phyloP scores from a whole-genome alignment of 495 filamentous ascomycete species.

The Talaromyces wortmannii region DNA sequence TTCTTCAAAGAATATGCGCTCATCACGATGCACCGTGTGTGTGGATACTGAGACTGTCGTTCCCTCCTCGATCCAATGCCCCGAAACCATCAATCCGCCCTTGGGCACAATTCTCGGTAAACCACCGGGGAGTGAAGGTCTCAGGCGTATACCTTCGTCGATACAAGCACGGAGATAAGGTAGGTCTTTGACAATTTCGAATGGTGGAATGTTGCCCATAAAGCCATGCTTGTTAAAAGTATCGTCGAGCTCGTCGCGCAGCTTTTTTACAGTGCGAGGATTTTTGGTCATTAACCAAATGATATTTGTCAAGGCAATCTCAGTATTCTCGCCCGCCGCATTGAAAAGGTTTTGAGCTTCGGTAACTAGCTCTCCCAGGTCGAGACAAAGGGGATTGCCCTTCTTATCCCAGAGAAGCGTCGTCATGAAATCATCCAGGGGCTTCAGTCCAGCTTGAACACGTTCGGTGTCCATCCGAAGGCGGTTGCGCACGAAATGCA shows the following conservation, averaged over 20 bases:
- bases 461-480: not conserved
- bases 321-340: not conserved
- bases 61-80: not conserved
- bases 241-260: not conserved
- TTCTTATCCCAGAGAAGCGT: not conserved
- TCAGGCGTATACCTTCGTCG: not conserved
- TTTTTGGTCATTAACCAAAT: no score
- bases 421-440: not conserved
- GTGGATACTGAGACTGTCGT: not conserved
- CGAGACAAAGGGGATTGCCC: not conserved
- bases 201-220: not conserved
- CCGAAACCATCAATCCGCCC: not conserved
- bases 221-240: no score
- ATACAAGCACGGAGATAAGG: not conserved
- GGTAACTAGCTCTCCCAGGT: not conserved
- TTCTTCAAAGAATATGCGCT: not conserved
- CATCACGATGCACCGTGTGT: not conserved
- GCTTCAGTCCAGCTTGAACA: not conserved
- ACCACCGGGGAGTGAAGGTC: not conserved
- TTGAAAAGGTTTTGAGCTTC: not conserved
- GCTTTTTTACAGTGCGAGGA: not conserved
- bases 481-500: not conserved
- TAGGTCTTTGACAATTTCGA: not conserved
- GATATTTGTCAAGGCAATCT: not conserved
- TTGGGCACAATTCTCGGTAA: not conserved